Conservation (phyloP, 2,329 filamentous ascomycete species). For the Didymella segeticola region DNA sequence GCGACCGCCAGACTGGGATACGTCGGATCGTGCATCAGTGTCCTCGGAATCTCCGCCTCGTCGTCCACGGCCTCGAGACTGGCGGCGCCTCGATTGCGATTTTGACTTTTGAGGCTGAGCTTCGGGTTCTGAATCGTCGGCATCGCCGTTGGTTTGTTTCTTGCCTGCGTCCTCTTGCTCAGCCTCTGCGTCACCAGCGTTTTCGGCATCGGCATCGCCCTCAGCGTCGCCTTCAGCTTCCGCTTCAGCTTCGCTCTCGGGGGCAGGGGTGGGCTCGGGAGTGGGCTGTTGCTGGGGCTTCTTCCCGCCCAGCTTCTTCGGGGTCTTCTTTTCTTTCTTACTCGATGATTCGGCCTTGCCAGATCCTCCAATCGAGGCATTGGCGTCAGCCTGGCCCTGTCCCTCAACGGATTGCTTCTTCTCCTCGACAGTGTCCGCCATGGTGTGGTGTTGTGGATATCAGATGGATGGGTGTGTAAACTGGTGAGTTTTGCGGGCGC, state of each 20-base stretch:
- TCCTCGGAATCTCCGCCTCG: constrained; percentile 59
- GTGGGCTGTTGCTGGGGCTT: constrained; percentile 54
- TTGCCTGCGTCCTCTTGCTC: constrained; percentile 51
- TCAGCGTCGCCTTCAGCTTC: constrained; percentile 45
- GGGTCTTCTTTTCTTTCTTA: constrained; percentile 57
- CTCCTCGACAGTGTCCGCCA: constrained; percentile 50
- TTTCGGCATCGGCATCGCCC: constrained; percentile 14
- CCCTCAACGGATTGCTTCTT: constrained; percentile 46
- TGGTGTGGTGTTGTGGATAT: constrained; percentile 30
- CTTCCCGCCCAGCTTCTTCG: constrained; percentile 58
- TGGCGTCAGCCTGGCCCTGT: constrained; percentile 48
- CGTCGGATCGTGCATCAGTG: constrained; percentile 61
- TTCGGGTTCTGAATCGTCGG: constrained; percentile 56
- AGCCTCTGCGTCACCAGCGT: constrained; percentile 41
- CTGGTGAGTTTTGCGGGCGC: not conserved
- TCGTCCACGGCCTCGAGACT: constrained; percentile 59
- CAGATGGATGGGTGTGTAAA: constrained; percentile 5
- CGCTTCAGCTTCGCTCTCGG: constrained; percentile 52
- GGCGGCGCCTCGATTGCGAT: constrained; percentile 55
- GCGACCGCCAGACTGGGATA: constrained; percentile 61
- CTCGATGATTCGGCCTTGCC: constrained; percentile 49
- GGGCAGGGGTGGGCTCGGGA: constrained; percentile 56
- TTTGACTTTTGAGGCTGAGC: constrained; percentile 47
- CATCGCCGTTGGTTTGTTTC: constrained; percentile 46
- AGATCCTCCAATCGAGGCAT: constrained; percentile 45